Evolutionary conservation across 805 yeast species (phyloP), one percentile per base, ranked within the genome.

Genomic region (Starmerella apicola): DNA sequence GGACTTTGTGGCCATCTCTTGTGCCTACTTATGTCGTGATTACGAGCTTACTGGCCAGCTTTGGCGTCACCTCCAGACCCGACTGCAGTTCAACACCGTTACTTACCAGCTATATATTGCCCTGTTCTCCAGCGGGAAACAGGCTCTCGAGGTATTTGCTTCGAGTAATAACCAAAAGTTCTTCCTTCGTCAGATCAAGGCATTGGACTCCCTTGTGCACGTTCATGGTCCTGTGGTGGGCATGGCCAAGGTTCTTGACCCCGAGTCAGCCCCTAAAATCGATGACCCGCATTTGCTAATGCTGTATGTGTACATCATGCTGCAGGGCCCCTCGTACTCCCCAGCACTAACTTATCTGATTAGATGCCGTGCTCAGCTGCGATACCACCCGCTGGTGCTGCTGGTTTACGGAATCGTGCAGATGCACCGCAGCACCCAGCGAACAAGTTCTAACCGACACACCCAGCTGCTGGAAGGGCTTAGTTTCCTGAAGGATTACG

Each of bases 161-260:
- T 77, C 80, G 35, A 76, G 83, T 26, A 81, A 83, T 45, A 88
- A 83, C 54, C 97, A 88, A 52, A 91, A 91, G 57, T 88, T 76
- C 55, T 77, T 88, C 46, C 62, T 91, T 44, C 74, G 98, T 50
- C 96, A 86, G 51, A 66, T 88, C 48, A 91, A 88, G 55, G 93
- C 95, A 0, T 76, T 73, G 56, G 98, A 91, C 56, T 72, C 91
- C 2, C 53, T 79, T 13, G 68, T 74, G 23, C 65, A 63, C 8
- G 38, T 35, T 19, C 60, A 66, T 8, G 70, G 68, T 32, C 66
- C 67, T 10, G 72, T 84, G 16, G 62, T 72, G 2, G 96, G 96
- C 1, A 83, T 82, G 67, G 91, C 95, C 0, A 77, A 77, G 3
- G 68, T 83, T 10, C 66, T 41, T 7, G 34, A 44, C 25, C 36